Percentiles rank a stretch among this genome's conserved stretches.
Evolutionary conservation across 1,139 yeast genomes (phyloP).

Genomic region (Suhomyces bokatorum): DNA sequence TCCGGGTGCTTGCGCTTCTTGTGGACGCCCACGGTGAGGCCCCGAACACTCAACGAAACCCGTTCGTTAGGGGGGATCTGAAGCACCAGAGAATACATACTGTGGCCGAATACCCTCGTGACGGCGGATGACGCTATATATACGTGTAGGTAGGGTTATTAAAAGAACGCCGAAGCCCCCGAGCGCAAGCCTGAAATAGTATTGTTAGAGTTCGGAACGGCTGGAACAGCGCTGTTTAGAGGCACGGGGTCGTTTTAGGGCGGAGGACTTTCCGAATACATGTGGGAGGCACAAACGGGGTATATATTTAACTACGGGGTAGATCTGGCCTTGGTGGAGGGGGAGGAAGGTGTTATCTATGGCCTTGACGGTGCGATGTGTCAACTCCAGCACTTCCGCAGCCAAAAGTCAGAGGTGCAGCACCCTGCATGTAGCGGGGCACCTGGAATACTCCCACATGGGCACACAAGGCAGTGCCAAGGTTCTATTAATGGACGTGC

Average conservation of each 20-base stretch:
- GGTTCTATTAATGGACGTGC: too few relatives aligned
- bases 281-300: neutral
- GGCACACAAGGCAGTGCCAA: too few relatives aligned
- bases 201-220: slow-evolving; percentile 1
- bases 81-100: slow-evolving; percentile 3
- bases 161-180: neutral
- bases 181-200: slow-evolving; percentile 3
- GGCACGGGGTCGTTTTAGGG: neutral
- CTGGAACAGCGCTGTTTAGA: neutral
- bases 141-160: neutral
- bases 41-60: slow-evolving; percentile 18
- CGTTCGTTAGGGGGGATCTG: slow-evolving; percentile 17
- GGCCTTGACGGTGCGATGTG: neutral
- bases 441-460: neutral
- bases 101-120: neutral
- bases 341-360: neutral
- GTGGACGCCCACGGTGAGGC: slow-evolving; percentile 13
- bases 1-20: slow-evolving; percentile 10
- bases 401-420: slow-evolving; percentile 1
- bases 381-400: slow-evolving; percentile 1
- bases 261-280: neutral
- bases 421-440: neutral
- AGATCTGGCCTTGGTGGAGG: neutral
- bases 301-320: neutral
- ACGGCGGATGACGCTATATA: neutral